Conservation (phyloP, 2,329 filamentous ascomycete species). For the Colletotrichum cordylinicola region DNA sequence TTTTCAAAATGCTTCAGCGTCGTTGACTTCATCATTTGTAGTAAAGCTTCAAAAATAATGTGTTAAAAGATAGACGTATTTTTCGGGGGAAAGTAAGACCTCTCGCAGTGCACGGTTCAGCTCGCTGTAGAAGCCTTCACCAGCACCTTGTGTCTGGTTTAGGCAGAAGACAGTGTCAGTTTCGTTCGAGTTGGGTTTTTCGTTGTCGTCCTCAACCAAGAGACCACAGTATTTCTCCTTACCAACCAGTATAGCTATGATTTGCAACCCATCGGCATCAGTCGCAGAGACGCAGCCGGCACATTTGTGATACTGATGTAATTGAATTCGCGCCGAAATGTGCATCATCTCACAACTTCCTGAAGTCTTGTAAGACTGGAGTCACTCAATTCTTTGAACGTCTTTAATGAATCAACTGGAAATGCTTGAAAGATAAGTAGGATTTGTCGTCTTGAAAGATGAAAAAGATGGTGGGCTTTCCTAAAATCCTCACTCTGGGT, state of each 20-base stretch:
- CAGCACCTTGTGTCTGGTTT: neutral
- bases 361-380: neutral
- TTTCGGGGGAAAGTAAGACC: neutral
- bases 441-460: neutral
- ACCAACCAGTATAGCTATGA: neutral
- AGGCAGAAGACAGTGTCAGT: neutral
- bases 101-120: neutral
- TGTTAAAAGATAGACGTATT: neutral
- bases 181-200: neutral
- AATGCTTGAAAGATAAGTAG: neutral
- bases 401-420: neutral
- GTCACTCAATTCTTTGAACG: neutral
- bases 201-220: neutral
- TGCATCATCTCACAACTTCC: neutral
- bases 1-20: neutral
- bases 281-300: neutral
- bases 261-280: neutral
- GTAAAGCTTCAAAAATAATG: neutral
- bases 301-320: neutral
- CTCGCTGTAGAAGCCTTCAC: neutral
- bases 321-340: neutral
- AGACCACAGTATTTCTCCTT: neutral
- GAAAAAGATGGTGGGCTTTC: neutral
- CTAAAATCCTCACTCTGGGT: neutral
- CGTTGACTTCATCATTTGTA: neutral